Evolutionary conservation across 257 asterid genomes (phyloP), one percentile per base, ranked within the genome.

Genomic region (Ligustrum vulgare): DNA sequence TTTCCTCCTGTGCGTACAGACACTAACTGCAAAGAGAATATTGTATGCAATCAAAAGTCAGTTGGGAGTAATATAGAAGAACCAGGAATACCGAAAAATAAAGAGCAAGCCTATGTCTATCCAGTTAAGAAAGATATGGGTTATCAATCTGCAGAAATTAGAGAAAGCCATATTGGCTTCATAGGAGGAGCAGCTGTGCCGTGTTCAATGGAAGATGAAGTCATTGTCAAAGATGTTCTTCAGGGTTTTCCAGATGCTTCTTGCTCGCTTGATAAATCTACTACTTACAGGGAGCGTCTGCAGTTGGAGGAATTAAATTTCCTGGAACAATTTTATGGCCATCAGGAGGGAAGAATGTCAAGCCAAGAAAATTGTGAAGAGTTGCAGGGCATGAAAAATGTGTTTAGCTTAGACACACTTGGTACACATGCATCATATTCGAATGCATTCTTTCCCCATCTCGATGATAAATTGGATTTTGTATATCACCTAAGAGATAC

Each of bases 1-100:
- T 90, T 75, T 70, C 90, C 92, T 2, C 71, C 78, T 18, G 2
- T 22, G 32, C 64, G 51, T 34, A 80, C 81, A 28, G 73, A 72
- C n/a, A 58, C 25, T 36, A 75, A 51, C 41, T 16, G 36, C 45
- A 43, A 63, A 15, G 79, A 64, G 62, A 68, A 23, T 25, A 77
- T 43, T 25, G 63, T 34, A 33, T 56, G 63, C 47, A 65, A 32
- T 41, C 72, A 70, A 63, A 39, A 66, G 45, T 75, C 80, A 34
- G 25, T 32, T 23, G n/a, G 12, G 54, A 78, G 77, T 13, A 39
- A 41, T 37, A 39, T 16, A 18, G 60, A 18, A 22, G 16, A 28
- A 70, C 43, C 28, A 3, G 34, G 18, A 60, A 9, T 60, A 25
- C 33, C 34, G 10, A 39, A 25, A 58, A 73, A 58, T 8, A 32